Evolutionary conservation across 805 yeast species (phyloP).

Genomic region (Candida ortonii): DNA sequence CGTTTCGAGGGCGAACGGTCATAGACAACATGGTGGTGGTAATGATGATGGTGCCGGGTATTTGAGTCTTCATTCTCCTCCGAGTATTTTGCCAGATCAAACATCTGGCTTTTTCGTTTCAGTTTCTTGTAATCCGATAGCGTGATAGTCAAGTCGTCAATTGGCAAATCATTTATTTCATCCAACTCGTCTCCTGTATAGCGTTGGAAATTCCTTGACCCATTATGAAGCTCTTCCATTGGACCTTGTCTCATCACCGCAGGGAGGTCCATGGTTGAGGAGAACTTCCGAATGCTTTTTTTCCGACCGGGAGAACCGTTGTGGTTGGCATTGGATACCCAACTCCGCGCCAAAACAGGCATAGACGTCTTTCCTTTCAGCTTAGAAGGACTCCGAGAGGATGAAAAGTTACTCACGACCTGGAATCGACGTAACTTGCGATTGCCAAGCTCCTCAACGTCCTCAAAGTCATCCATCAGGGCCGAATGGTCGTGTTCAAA

Average conservation of each 20-base stretch:
- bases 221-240: slow-evolving; percentile 6
- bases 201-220: slow-evolving; percentile 1
- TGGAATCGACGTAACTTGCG: slow-evolving; percentile 23
- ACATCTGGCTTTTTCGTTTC: slow-evolving; percentile 24
- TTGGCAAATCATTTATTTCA: slow-evolving; percentile 24
- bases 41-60: slow-evolving; percentile 11
- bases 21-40: slow-evolving; percentile 8
- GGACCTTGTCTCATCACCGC: slow-evolving; percentile 9
- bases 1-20: slow-evolving; percentile 6
- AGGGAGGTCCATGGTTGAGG: slow-evolving; percentile 31
- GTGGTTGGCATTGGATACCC: slow-evolving; percentile 6
- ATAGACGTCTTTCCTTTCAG: slow-evolving; percentile 25
- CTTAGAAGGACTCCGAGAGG: slow-evolving; percentile 5
- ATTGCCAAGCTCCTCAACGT: slow-evolving; percentile 23
- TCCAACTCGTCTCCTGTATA: slow-evolving; percentile 23
- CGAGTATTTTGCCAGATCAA: slow-evolving; percentile 29
- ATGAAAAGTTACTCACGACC: slow-evolving; percentile 3
- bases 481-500: slow-evolving; percentile 25
- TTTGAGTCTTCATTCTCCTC: slow-evolving; percentile 18
- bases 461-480: slow-evolving; percentile 28
- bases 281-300: slow-evolving; percentile 25
- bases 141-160: slow-evolving; percentile 30
- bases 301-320: slow-evolving; percentile 21
- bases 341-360: slow-evolving; percentile 23
- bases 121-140: slow-evolving; percentile 26